Conservation (phyloP, 345 rosid species). For the Salix dunnii region DNA sequence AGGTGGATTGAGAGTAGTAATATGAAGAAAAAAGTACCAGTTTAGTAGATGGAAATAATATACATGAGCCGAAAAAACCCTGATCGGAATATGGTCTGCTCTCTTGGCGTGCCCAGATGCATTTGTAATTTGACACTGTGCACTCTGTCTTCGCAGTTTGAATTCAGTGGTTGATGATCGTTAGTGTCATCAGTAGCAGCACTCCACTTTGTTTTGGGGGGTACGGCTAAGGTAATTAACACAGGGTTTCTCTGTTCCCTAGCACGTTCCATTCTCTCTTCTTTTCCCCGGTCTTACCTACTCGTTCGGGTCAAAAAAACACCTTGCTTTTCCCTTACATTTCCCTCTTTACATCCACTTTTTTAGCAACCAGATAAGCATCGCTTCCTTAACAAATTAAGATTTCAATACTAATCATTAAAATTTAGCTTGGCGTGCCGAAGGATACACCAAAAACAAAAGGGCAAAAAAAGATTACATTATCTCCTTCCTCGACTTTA, state of each 20-base stretch:
- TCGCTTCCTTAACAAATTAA: conserved; percentile 17
- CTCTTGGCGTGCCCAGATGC: neutral
- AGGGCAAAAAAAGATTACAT: neutral
- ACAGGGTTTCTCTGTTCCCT: neutral
- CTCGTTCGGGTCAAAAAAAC: conserved; percentile 27
- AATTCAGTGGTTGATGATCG: neutral
- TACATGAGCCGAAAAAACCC: neutral
- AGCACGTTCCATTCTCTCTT: neutral
- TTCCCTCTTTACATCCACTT: conserved; percentile 10
- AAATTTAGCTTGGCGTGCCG: conserved; percentile 27
- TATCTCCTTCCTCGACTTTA: neutral
- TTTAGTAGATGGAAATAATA: no score
- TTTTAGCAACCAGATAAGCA: conserved; percentile 27
- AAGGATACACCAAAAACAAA: conserved; percentile 12
- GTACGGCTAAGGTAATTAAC: neutral
- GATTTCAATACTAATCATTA: conserved; percentile 26
- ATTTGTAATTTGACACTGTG: neutral
- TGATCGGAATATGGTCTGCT: neutral
- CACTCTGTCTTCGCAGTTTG: neutral
- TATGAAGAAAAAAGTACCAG: no score
- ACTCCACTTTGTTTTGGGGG: conserved; percentile 5
- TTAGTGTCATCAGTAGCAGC: neutral
- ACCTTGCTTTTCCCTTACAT: conserved; percentile 9
- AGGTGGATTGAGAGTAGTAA: no score
- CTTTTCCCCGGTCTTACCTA: conserved; percentile 5